Base-by-base conservation (phyloP, 2,329 filamentous ascomycete species). In the Chrysoporthe puriensis region DNA sequence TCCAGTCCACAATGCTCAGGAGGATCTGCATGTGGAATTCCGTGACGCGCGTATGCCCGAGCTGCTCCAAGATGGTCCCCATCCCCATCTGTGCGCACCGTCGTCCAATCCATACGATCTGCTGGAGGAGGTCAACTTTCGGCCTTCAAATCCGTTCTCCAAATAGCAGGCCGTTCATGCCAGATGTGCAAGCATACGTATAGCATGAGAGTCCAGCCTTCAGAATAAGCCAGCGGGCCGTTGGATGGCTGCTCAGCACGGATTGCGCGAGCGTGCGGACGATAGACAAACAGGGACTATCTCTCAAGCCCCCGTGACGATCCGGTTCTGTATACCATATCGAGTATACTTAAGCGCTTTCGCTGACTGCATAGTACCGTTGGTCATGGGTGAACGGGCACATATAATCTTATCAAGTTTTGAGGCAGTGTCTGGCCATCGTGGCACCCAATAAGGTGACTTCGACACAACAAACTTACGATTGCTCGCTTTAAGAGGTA, bases 391-490 rank as follows among this genome's bases (percentile, higher is more conserved):
- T 18, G 32, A 9, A 8, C 8, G 18, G 32, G 42, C 34, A 21
- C 21, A 52, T 7, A 48, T 34, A 48, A 60, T 21, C 42, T 48
- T 2, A 21, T 42, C 54, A 40, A 14, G 18, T 32, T 54, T 21
- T 26, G 8, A 5, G 13, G 40, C 36, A 52, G 6, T 36, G n/a
- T 56, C n/a, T 48, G 32, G 11, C 26, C 58, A 54, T 40, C 21
- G 16, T 36, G 36, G 43, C 18, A 32, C 40, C 61, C 14, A 36
- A 44, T 34, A 21, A 43, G 26, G n/a, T 60, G 32, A 50, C 43
- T n/a, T 60, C 44, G 36, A 26, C 44, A 44, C 26, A 44, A 36
- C 59, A 21, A 40, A 48, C 52, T 54, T 32, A 66, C 56, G 40
- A 63, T 52, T 13, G 4, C 52, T 16, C 32, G 4, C 6, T 5